phyloP scores from a whole-genome alignment of 2,329 filamentous ascomycete species.

The Phyllosticta citribraziliensis region DNA sequence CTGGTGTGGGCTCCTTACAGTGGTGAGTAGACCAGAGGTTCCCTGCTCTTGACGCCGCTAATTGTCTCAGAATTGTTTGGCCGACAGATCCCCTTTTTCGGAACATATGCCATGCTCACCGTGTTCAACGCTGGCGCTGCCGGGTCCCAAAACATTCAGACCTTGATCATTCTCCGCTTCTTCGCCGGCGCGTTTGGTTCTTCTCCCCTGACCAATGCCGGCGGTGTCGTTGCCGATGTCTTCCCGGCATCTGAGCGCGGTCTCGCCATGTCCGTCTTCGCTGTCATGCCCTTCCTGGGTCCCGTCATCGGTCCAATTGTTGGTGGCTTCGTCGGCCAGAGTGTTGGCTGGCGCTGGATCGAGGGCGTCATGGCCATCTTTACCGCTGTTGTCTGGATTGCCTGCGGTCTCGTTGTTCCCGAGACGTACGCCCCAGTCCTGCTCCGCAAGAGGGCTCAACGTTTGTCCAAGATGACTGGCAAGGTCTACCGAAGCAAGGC shows the following conservation, averaged over 20 bases:
- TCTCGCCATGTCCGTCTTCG: constrained; percentile 14
- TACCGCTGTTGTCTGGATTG: constrained; percentile 28
- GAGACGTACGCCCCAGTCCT: constrained; percentile 54
- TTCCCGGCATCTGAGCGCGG: constrained; percentile 26
- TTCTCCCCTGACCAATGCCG: constrained; percentile 35
- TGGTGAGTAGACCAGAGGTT: constrained; percentile 7
- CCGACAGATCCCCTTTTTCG: constrained; percentile 27
- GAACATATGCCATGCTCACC: constrained; percentile 28
- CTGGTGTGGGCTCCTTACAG: constrained; percentile 52
- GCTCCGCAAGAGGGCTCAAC: constrained; percentile 49
- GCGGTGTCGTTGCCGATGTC: constrained; percentile 39
- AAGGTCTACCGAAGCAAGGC: constrained; percentile 25
- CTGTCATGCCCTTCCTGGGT: constrained; percentile 14
- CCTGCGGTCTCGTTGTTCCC: constrained; percentile 52
- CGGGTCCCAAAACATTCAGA: constrained; percentile 34
- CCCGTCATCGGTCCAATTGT: constrained; percentile 15
- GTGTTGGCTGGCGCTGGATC: constrained; percentile 21
- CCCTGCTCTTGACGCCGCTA: background rate
- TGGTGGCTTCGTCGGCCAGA: constrained; percentile 15
- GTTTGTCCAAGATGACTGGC: constrained; percentile 51
- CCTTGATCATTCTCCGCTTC: constrained; percentile 37
- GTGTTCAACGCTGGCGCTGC: constrained; percentile 34
- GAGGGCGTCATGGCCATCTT: constrained; percentile 46
- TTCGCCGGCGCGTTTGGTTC: constrained; percentile 36
- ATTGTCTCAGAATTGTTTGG: constrained; percentile 45